Base-by-base conservation (phyloP, 805 yeast species). In the Wickerhamiella azymoides region DNA sequence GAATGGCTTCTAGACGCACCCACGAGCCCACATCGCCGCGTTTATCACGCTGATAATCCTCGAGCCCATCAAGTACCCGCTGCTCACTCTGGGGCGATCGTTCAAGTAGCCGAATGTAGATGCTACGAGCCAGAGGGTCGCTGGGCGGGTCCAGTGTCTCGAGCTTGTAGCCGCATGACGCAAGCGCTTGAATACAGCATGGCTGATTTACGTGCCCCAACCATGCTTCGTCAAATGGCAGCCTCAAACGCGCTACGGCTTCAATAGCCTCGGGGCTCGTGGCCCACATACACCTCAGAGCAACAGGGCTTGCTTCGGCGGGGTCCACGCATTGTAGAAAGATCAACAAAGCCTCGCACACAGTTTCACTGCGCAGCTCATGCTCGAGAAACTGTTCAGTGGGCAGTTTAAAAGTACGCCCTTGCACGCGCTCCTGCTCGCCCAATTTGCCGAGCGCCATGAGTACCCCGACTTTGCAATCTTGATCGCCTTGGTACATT, bases 11-110 rank as follows among this genome's bases (percentile, higher is more conserved):
- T 1, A 57, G 51, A 40, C 97, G 65, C 1, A 85, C 72, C 54
- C 76, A 72, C 40, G 84, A 74, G 2, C 97, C 97, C n/a, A 86
- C 88, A 63, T 88, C 97, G 9, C 97, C 97, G 56, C 84, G 81
- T 24, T 75, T 74, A 0, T 89, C 82, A 2, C 73, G 64, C 0
- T 94, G 75, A 58, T 86, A 85, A 54, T 88, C 96, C 50, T 80
- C 79, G 11, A 89, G 60, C 28, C 74, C 71, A 1, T 50, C 52
- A 1, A 71, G 37, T 4, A 69, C 39, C 1, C 52, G 32, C 17
- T 9, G 4, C 14, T 33, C 39, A 13, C 33, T 30, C 8, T 30
- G 14, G 16, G 33, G 16, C 9, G 33, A 30, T 3, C 17, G 9
- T 28, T 39, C 1, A 19, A 38, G 10, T 19, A 18, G 27, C 18